phyloP scores from a whole-genome alignment of 176 grass and related monocot genomes.

The Otatea glauca region DNA sequence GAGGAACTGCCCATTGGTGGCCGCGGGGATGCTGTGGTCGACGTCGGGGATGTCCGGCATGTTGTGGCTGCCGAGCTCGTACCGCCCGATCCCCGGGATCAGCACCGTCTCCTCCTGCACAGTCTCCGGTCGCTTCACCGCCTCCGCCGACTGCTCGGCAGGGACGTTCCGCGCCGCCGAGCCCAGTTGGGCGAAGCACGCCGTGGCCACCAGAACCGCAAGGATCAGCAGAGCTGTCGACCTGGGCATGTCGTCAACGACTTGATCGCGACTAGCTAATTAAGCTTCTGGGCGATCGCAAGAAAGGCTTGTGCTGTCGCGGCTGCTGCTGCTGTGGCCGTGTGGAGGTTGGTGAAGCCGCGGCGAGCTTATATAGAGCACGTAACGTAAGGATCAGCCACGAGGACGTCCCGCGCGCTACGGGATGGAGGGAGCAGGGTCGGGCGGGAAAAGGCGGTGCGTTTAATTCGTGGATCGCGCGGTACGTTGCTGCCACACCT shows the following conservation, averaged over 20 bases:
- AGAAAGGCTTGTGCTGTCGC: background rate
- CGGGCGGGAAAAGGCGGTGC: constrained; percentile 54
- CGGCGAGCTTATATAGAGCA: constrained; percentile 48
- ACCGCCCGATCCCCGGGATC: constrained; percentile 68
- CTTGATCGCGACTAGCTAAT: constrained; percentile 23
- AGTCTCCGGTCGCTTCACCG: constrained; percentile 47
- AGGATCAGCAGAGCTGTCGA: constrained; percentile 39
- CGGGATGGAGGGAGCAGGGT: background rate
- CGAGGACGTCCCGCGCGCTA: background rate
- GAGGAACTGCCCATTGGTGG: constrained; percentile 52
- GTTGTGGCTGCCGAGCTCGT: constrained; percentile 47
- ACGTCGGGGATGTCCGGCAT: constrained; percentile 54
- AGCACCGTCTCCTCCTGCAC: constrained; percentile 57
- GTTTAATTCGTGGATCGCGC: constrained; percentile 47
- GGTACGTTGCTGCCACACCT: background rate
- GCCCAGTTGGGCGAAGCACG: constrained; percentile 40
- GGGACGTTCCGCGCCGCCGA: constrained; percentile 53
- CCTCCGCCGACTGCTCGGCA: constrained; percentile 2
- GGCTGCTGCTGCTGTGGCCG: constrained; percentile 15
- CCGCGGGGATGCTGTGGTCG: constrained; percentile 86
- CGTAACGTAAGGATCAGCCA: background rate
- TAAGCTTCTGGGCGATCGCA: background rate
- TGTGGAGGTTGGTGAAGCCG: constrained; percentile 32
- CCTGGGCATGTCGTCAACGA: constrained; percentile 6
- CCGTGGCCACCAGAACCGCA: constrained; percentile 39